Percentiles rank a stretch among this genome's conserved stretches.
Conservation (phyloP, 345 rosid genomes). For the Lagerstroemia speciosa region DNA sequence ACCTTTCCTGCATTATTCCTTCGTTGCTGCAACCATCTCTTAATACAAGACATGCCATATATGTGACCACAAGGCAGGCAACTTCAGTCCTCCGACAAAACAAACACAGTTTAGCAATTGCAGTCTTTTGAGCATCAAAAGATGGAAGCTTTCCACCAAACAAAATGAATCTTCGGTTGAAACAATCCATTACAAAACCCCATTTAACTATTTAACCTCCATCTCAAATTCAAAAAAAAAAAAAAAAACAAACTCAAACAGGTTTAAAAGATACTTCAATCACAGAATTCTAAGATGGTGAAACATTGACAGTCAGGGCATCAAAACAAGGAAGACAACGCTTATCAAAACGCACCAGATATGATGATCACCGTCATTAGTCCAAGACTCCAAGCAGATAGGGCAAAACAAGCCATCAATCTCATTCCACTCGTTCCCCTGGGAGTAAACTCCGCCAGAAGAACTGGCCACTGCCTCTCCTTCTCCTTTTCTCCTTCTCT, state of each 20-base stretch:
- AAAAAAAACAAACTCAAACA: too few relatives aligned
- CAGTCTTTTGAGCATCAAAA: not conserved
- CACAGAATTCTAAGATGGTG: not conserved
- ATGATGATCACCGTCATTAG: constrained; percentile 55
- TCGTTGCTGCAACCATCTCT: constrained; percentile 55
- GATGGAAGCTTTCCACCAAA: not conserved
- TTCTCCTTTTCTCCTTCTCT: constrained; percentile 23
- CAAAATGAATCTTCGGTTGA: not conserved
- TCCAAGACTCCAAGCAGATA: constrained; percentile 81
- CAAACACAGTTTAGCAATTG: not conserved
- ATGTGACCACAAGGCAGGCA: constrained; percentile 94
- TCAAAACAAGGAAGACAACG: not conserved
- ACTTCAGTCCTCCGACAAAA: constrained; percentile 26
- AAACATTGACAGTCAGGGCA: not conserved
- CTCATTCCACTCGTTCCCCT: constrained; percentile 43
- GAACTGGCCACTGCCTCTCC: constrained; percentile 11
- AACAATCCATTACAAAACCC: not conserved
- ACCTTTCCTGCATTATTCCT: constrained; percentile 52
- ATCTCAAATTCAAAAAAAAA: not conserved
- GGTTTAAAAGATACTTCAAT: not conserved
- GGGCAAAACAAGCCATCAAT: constrained; percentile 64
- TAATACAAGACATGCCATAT: constrained; percentile 74
- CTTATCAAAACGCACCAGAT: constrained; percentile 38
- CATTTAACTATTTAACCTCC: not conserved
- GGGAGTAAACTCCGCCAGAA: constrained; percentile 18